A percentile compares a stretch with the other conserved stretches of the same genome.
Evolutionary conservation across 2,329 filamentous ascomycete species (phyloP).

Genomic region (Fusarium pseudoanthophilum): DNA sequence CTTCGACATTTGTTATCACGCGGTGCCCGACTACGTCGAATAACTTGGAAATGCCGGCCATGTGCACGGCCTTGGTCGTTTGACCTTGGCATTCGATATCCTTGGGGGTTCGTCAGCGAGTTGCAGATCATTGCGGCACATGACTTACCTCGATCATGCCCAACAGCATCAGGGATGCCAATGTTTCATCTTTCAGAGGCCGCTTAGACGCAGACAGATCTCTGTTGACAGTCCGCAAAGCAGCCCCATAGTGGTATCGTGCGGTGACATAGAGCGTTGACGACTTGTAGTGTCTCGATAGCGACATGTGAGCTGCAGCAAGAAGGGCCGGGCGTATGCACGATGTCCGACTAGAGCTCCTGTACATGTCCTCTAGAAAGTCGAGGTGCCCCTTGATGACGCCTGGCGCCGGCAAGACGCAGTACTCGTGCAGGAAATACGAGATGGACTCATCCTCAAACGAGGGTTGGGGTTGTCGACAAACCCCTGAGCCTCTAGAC

Average conservation of each 20-base stretch:
- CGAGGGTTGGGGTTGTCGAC: constrained; percentile 30
- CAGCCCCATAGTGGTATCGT: constrained; percentile 20
- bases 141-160: constrained; percentile 30
- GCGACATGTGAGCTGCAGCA: constrained; percentile 22
- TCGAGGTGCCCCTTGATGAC: constrained; percentile 24
- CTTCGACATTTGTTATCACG: constrained; percentile 3
- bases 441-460: constrained; percentile 29
- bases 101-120: constrained; percentile 8
- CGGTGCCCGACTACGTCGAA: constrained; percentile 26
- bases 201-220: constrained; percentile 19
- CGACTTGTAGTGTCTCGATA: constrained; percentile 32
- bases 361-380: constrained; percentile 24
- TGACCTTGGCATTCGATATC: constrained; percentile 33
- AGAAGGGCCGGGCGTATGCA: constrained; percentile 28
- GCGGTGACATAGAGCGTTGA: constrained; percentile 29
- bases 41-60: constrained; percentile 26
- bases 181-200: constrained; percentile 22
- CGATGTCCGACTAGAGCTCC: constrained; percentile 6
- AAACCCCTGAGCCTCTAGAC: background rate
- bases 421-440: constrained; percentile 27
- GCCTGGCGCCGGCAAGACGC: constrained; percentile 11
- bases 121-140: background rate
- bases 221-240: constrained; percentile 23
- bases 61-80: constrained; percentile 27
- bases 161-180: constrained; percentile 28